Base-by-base conservation (phyloP, 805 yeast genomes). In the Spencermartinsiella europaea region DNA sequence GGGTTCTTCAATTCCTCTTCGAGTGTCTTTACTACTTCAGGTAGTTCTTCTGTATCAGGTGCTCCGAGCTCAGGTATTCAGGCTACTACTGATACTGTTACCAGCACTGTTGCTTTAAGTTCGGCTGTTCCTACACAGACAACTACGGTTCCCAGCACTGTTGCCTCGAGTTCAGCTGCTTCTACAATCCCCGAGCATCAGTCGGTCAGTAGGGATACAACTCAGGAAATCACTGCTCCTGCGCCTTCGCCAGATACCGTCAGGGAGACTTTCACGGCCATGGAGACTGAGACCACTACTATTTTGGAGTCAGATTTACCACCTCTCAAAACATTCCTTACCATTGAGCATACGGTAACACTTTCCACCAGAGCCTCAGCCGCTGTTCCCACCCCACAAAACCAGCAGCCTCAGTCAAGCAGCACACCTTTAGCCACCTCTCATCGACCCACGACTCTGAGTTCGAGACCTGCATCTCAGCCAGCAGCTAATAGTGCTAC, bases 31-130 rank as follows among this genome's bases (percentile, higher is more conserved):
- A 7, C 43, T 39, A 21, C 43, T 10, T 8, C 37, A 37, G 19
- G 31, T 7, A 20, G 43, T 35, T 14, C 46, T 34, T 4, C 42
- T 17, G 3, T 19, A n/a, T 31, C 42, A 21, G 36, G 46, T 33
- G 15, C 19, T 28, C 10, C 21, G 8, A 37, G 20, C 15, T 37
- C 40, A 17, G 20, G 20, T 17, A 16, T 27, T 8, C 16, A 12
- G 12, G 40, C 27, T 17, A 37, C 16, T 16, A 17, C 37, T n/a
- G 15, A 34, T 34, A 17, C 37, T n/a, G 37, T n/a, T 17, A n/a
- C 37, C 7, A 34, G 37, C 16, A n/a, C 14, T n/a, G 16, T 8
- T n/a, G 37, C 7, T 34, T 34, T 34, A 8, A 34, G 16, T 15
- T 8, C 37, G 7, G 14, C 37, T 17, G 16, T 34, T 34, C 33